Percentiles rank a stretch among this genome's conserved stretches.
phyloP scores from a whole-genome alignment of 148 eudicot species.

The Persicaria maculosa region DNA sequence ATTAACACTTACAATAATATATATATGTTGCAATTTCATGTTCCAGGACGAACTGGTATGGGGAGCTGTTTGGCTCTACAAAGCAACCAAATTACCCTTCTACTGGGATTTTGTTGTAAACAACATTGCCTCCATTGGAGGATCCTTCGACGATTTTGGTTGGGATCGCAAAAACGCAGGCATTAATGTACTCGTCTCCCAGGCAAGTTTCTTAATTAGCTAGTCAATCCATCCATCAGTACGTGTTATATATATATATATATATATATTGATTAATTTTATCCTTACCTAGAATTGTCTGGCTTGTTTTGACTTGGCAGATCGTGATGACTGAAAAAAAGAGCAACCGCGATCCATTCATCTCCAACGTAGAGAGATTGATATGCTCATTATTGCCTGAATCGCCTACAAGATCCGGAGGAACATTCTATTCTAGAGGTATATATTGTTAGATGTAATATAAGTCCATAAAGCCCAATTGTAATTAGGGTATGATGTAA shows the following conservation, averaged over 20 bases:
- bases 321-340: not conserved
- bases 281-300: not conserved
- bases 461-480: no score
- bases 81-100: not conserved
- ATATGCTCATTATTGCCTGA: conserved; percentile 57
- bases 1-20: no score
- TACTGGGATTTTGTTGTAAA: not conserved
- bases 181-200: not conserved
- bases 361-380: conserved; percentile 34
- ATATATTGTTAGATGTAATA: no score
- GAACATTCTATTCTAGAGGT: conserved; percentile 25
- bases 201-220: not conserved
- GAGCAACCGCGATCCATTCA: conserved; percentile 23
- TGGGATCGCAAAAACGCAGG: conserved; percentile 11
- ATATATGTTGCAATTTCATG: no score
- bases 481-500: no score
- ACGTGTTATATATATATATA: not conserved
- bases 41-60: conserved; percentile 11
- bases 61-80: conserved; percentile 8
- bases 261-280: not conserved
- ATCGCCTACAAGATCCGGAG: conserved; percentile 37
- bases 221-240: not conserved
- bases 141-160: not conserved
- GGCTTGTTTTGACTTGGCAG: not conserved
- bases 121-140: not conserved